phyloP scores from a whole-genome alignment of 1,284 basidiomycete species.

The Cryptococcus hybrid region DNA sequence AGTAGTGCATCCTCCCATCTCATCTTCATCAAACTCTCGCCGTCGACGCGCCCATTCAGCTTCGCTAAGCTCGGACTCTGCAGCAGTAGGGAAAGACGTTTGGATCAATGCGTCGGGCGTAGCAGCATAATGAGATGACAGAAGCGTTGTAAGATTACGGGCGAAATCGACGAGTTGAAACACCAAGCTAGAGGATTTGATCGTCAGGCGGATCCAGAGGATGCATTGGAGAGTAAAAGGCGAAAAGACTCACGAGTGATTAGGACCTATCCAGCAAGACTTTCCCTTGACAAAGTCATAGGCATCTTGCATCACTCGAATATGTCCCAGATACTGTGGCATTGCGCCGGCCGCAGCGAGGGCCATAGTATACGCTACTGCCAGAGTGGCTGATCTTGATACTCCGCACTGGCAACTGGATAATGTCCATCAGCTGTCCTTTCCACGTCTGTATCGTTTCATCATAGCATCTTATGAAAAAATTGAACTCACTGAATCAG shows the following conservation, averaged over 20 bases:
- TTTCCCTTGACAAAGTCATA: slow-evolving; percentile 88
- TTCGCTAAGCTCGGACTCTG: slow-evolving; percentile 61
- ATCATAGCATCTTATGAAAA: neutral
- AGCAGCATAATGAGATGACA: slow-evolving; percentile 48
- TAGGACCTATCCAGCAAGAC: slow-evolving; percentile 85
- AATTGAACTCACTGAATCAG: slow-evolving; percentile 72
- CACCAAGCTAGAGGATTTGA: slow-evolving; percentile 65
- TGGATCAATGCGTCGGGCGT: slow-evolving; percentile 8
- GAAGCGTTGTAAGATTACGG: slow-evolving; percentile 67
- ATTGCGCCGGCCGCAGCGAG: slow-evolving; percentile 73
- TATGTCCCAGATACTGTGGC: slow-evolving; percentile 66
- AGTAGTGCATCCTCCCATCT: slow-evolving; percentile 67
- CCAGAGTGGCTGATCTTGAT: slow-evolving; percentile 86
- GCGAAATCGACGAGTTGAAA: slow-evolving; percentile 96
- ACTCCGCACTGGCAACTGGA: slow-evolving; percentile 92
- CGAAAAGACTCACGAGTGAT: slow-evolving; percentile 77
- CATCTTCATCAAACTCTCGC: slow-evolving; percentile 61
- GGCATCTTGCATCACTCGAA: slow-evolving; percentile 81
- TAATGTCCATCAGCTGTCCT: neutral
- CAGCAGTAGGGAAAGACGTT: slow-evolving; percentile 51
- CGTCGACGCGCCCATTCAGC: slow-evolving; percentile 79
- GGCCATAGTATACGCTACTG: slow-evolving; percentile 93
- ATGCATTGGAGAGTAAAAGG: neutral
- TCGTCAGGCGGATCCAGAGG: neutral
- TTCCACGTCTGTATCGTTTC: neutral